These are phyloP conservation scores for Phycomyces nitens DNA, from an alignment of 192 early-diverging fungal genomes.

Conservation along the genomic window DNA sequence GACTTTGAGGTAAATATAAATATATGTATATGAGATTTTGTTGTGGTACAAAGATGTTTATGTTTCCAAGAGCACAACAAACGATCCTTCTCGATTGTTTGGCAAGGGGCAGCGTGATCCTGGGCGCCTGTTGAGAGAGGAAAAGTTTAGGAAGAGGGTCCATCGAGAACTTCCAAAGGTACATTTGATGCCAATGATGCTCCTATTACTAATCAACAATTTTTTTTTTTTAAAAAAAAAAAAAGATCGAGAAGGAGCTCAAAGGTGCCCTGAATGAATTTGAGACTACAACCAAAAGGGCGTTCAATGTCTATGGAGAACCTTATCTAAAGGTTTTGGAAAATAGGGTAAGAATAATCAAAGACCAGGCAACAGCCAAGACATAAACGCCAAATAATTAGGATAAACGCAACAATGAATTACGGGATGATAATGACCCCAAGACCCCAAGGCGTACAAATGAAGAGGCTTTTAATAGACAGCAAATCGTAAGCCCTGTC, in stretches of 20 bases:
- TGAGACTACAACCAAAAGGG: slow-evolving; percentile 31
- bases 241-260: slow-evolving; percentile 23
- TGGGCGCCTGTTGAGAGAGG: slow-evolving; percentile 47
- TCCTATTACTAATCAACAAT: no score
- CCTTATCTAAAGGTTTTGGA: slow-evolving; percentile 26
- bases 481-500: slow-evolving; percentile 16
- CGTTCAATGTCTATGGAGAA: slow-evolving; percentile 45
- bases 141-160: slow-evolving; percentile 45
- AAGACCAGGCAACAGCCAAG: background rate
- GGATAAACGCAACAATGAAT: background rate
- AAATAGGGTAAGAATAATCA: slow-evolving; percentile 9
- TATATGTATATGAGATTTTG: slow-evolving; percentile 2
- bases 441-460: slow-evolving; percentile 17
- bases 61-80: slow-evolving; percentile 24
- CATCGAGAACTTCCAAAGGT: slow-evolving; percentile 43
- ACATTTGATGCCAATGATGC: no score
- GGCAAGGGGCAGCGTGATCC: slow-evolving; percentile 43
- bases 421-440: background rate
- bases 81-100: slow-evolving; percentile 40
- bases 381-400: background rate
- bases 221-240: background rate
- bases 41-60: background rate
- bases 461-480: background rate
- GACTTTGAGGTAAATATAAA: slow-evolving; percentile 28
- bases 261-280: slow-evolving; percentile 37